A percentile compares a stretch with the other conserved stretches of the same genome.
These are phyloP conservation scores for Epithele typhae DNA, from an alignment of 768 basidiomycete genomes.

Conservation along the genomic window DNA sequence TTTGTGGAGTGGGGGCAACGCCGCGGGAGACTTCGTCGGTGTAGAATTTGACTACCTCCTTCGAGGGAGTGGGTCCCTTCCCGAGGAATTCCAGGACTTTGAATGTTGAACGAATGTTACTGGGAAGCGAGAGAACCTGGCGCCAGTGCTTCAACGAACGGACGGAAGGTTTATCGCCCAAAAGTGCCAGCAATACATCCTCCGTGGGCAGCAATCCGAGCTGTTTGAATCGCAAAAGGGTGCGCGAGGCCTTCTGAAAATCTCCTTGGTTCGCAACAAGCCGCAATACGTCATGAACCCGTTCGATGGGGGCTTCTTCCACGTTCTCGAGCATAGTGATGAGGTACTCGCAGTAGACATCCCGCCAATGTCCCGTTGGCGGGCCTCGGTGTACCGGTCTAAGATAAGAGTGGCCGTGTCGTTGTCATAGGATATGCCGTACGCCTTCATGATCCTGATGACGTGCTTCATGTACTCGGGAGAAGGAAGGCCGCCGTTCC, in stretches of 20 bases:
- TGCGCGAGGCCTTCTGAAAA: neutral
- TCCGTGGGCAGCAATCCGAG: conserved; percentile 29
- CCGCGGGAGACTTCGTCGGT: neutral
- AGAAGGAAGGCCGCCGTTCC: neutral
- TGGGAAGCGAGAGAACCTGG: conserved; percentile 34
- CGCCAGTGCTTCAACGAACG: conserved; percentile 42
- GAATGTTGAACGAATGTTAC: conserved; percentile 47
- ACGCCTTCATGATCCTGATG: neutral
- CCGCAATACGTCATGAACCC: neutral
- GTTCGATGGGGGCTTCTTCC: neutral
- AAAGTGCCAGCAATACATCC: conserved; percentile 36
- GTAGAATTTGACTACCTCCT: neutral
- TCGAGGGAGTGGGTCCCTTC: neutral
- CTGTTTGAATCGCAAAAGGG: neutral
- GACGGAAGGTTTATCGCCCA: conserved; percentile 37
- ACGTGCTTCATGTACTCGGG: neutral
- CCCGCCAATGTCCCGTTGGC: neutral
- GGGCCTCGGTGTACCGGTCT: neutral
- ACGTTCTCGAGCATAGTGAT: neutral
- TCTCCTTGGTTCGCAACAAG: neutral
- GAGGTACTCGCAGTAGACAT: neutral
- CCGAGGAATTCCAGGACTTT: conserved; percentile 35
- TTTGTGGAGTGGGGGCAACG: neutral
- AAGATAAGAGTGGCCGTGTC: neutral
- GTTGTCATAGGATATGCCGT: neutral